phyloP scores from a whole-genome alignment of 2,329 filamentous ascomycete genomes.

The Pseudocercospora fijiensis region DNA sequence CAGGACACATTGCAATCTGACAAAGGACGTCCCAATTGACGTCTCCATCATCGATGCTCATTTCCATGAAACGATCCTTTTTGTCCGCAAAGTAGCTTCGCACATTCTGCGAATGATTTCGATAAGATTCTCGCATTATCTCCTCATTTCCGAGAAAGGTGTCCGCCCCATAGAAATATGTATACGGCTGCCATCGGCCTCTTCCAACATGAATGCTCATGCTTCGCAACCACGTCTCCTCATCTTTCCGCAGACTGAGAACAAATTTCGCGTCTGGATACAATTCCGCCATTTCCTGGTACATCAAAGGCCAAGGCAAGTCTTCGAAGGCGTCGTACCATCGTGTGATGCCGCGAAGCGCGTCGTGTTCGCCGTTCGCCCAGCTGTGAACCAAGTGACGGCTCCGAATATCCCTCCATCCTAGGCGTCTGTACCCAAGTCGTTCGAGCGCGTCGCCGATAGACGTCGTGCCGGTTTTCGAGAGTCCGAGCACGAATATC shows the following conservation, averaged over 20 bases:
- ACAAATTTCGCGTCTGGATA: conserved; percentile 35
- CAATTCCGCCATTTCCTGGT: conserved; percentile 32
- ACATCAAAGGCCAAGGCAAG: conserved; percentile 35
- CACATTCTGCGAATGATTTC: conserved; percentile 28
- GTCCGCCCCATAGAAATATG: conserved; percentile 30
- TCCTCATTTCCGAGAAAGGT: conserved; percentile 28
- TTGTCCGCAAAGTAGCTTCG: conserved; percentile 27
- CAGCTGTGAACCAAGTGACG: conserved; percentile 36
- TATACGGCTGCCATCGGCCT: conserved; percentile 31
- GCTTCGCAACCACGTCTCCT: conserved; percentile 33
- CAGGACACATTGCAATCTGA: conserved; percentile 25
- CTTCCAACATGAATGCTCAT: conserved; percentile 33
- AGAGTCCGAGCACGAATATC: conserved; percentile 36
- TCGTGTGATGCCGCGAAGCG: conserved; percentile 28
- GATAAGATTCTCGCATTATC: conserved; percentile 29
- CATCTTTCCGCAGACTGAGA: conserved; percentile 33
- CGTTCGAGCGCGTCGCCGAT: conserved; percentile 36
- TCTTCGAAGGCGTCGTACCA: conserved; percentile 37
- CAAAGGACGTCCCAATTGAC: conserved; percentile 29
- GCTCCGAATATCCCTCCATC: conserved; percentile 37
- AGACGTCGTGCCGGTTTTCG: conserved; percentile 35
- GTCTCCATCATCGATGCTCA: conserved; percentile 29
- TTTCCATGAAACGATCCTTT: conserved; percentile 26
- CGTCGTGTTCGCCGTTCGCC: conserved; percentile 27
- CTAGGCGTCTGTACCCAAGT: conserved; percentile 34